Conservation (phyloP, 345 rosid species). For the Acer saccharum region DNA sequence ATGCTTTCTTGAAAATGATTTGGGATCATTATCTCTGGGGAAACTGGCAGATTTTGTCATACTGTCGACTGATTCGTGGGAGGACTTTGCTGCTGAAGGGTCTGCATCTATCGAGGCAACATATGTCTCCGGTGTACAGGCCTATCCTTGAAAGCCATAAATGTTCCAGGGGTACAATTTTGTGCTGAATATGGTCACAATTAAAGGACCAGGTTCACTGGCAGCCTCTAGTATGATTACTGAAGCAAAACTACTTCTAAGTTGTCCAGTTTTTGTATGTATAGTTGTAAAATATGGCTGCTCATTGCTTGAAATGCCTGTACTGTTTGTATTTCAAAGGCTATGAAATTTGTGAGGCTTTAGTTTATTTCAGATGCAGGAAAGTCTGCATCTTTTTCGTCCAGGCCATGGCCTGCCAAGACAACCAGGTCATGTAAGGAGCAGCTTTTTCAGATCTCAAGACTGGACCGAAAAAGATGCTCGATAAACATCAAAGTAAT, state of each 20-base stretch:
- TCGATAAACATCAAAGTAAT: too few relatives aligned
- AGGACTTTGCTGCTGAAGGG: conserved; percentile 51
- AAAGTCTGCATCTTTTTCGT: background rate
- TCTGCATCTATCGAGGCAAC: conserved; percentile 64
- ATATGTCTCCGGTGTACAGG: conserved; percentile 59
- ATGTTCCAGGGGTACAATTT: background rate
- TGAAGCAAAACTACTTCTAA: background rate
- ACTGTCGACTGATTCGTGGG: conserved; percentile 62
- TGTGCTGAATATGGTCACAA: background rate
- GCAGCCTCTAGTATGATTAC: background rate
- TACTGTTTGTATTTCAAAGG: background rate
- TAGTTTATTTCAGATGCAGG: background rate
- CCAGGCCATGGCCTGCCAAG: too few relatives aligned
- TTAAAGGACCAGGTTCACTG: too few relatives aligned
- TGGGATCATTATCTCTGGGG: conserved; percentile 77
- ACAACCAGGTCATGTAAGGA: too few relatives aligned
- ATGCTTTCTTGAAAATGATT: conserved; percentile 71
- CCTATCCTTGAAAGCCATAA: conserved; percentile 43
- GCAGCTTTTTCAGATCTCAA: too few relatives aligned
- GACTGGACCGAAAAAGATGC: too few relatives aligned
- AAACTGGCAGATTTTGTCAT: conserved; percentile 84
- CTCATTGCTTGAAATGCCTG: background rate
- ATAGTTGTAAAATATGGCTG: background rate
- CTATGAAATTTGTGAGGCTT: too few relatives aligned
- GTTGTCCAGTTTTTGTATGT: background rate